Base-by-base conservation (phyloP, 306 rosid genomes). In the Cucurbita moschata region DNA sequence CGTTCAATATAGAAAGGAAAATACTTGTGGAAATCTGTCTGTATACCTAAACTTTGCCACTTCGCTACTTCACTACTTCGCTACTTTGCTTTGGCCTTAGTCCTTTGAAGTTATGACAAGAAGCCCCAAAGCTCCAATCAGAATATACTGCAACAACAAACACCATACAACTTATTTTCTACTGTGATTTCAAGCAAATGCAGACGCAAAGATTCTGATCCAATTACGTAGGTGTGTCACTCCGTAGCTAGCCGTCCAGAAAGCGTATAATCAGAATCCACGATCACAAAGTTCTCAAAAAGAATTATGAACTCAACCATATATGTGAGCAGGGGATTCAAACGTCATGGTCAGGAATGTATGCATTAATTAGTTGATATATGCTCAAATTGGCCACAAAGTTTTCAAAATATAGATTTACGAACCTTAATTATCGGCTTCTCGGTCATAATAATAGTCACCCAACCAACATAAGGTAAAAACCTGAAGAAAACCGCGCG, bases 401-500 rank as follows among this genome's bases (percentile, higher is more conserved):
- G 47, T 0, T 40, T 40, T 40, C 43, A 40, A 40, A 5, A 40
- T 2, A 30, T 30, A 40, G 55, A 71, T 11, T 66, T 64, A 79
- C 88, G 61, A 65, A 92, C 98, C 98, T 93, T 93, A 72, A 93
- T 88, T 59, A 93, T 88, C 42, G 98, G 97, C 80, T 87, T 90
- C 70, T 93, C 98, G 1, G 98, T 93, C 98, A 93, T 90, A 75
- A 93, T 85, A 74, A 93, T 90, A 8, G 98, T 93, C 63, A 88
- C 97, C 98, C 98, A 90, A 59, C 98, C 97, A 46, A 90, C 98
- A 59, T 90, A 90, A 43, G 98, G 98, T 77, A 93, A 84, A 79
- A 90, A 90, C 79, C 98, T 90, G 96, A 66, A 82, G 79, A 72
- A 30, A 23, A 78, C 40, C 15, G 47, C 23, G 49, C 16, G 12